phyloP scores from a whole-genome alignment of 140 eudicot genomes.

The Oenanthe javanica region DNA sequence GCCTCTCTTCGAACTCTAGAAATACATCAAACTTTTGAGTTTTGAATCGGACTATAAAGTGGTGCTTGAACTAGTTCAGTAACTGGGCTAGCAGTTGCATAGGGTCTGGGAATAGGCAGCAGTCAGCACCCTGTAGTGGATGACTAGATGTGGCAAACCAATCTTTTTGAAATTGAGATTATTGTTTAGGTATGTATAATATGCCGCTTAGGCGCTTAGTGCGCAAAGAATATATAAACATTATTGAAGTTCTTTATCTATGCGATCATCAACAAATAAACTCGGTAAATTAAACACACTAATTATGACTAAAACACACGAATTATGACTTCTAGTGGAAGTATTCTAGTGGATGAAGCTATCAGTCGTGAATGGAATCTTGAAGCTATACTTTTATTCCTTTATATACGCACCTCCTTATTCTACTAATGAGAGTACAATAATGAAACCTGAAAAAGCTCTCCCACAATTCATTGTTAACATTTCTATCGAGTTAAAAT shows the following conservation, averaged over 20 bases:
- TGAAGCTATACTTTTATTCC: not conserved
- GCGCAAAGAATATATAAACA: not conserved
- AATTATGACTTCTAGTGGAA: not conserved
- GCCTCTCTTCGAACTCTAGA: too few relatives aligned
- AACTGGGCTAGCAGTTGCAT: not conserved
- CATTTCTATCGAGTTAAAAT: not conserved
- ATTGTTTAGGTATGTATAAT: not conserved
- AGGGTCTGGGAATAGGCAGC: not conserved
- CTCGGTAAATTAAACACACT: not conserved
- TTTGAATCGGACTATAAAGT: not conserved
- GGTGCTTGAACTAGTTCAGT: not conserved
- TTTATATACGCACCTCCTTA: not conserved
- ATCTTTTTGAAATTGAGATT: not conserved
- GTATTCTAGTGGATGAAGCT: not conserved
- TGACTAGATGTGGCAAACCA: not conserved
- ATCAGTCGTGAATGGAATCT: not conserved
- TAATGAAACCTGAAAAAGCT: conserved; percentile 2
- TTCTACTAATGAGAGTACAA: not conserved
- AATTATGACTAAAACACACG: not conserved
- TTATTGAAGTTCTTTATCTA: not conserved
- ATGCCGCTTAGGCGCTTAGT: not conserved
- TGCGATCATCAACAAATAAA: not conserved
- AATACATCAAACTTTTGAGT: too few relatives aligned
- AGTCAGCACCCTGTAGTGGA: not conserved
- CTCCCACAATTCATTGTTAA: not conserved